Conservation (phyloP, 495 filamentous ascomycete genomes). For the Sabuloglossum arenarium region DNA sequence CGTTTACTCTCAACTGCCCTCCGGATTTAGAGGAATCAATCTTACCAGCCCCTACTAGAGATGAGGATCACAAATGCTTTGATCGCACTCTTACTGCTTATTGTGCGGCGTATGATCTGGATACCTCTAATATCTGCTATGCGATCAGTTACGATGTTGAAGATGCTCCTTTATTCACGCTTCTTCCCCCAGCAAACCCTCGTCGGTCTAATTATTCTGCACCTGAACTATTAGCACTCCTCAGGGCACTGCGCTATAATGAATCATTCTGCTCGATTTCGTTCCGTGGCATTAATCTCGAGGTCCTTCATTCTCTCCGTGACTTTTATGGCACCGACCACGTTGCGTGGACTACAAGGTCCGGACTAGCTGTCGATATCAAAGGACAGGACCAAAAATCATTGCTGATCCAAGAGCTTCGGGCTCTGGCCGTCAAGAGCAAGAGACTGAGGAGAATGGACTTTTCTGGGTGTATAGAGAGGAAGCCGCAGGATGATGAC, state of each 20-base stretch:
- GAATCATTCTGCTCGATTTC: constrained; percentile 75
- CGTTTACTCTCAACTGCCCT: constrained; percentile 42
- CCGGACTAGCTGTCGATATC: constrained; percentile 33
- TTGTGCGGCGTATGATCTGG: constrained; percentile 54
- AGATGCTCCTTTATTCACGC: constrained; percentile 62
- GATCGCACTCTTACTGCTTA: constrained; percentile 74
- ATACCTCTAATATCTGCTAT: constrained; percentile 55
- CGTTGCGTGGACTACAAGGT: constrained; percentile 35
- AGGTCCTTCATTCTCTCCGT: constrained; percentile 36
- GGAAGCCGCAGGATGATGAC: constrained; percentile 24
- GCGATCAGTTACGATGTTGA: constrained; percentile 54
- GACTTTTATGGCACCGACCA: constrained; percentile 43
- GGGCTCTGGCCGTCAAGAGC: constrained; percentile 48
- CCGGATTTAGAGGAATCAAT: constrained; percentile 39
- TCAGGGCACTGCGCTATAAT: constrained; percentile 80
- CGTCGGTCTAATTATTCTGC: constrained; percentile 37
- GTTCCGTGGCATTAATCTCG: constrained; percentile 54
- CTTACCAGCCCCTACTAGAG: constrained; percentile 36
- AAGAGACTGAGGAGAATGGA: constrained; percentile 38
- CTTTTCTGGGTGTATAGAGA: constrained; percentile 35
- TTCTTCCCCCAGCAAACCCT: constrained; percentile 44
- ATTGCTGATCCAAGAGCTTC: constrained; percentile 51
- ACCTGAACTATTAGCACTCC: constrained; percentile 62
- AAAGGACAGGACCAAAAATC: constrained; percentile 36
- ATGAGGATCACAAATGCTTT: constrained; percentile 62